Conservation (phyloP, 1,284 basidiomycete genomes). For the Schizophyllum amplum region DNA sequence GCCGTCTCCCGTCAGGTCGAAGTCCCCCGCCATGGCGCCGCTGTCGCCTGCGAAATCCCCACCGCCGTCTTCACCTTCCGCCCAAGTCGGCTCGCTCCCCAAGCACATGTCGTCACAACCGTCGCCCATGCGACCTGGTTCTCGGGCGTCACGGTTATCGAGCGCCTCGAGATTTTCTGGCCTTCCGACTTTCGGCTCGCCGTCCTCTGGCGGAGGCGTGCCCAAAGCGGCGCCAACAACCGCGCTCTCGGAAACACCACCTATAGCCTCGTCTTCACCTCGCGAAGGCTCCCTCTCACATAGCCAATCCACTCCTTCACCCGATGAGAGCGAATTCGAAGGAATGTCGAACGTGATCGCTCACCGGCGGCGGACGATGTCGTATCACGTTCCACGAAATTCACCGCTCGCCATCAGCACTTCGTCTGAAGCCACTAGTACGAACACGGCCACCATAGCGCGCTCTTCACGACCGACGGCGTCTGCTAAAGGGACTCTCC, state of each 20-base stretch:
- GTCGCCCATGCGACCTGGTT: conserved; percentile 57
- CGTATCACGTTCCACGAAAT: conserved; percentile 42
- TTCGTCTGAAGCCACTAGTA: conserved; percentile 16
- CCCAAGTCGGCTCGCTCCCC: conserved; percentile 21
- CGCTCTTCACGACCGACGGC: conserved; percentile 20
- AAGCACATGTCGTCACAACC: conserved; percentile 26
- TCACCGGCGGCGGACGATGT: conserved; percentile 43
- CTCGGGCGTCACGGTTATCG: conserved; percentile 58
- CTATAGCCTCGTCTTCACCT: conserved; percentile 33
- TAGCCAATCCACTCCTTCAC: conserved; percentile 38
- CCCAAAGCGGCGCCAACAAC: conserved; percentile 61
- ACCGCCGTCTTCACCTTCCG: conserved; percentile 17
- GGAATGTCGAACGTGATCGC: conserved; percentile 41
- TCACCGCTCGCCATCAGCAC: conserved; percentile 34
- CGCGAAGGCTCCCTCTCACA: conserved; percentile 17
- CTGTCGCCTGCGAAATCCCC: conserved; percentile 14
- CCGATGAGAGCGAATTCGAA: conserved; percentile 48
- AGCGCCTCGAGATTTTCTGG: conserved; percentile 58
- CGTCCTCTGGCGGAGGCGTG: conserved; percentile 23
- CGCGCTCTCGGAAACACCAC: conserved; percentile 47
- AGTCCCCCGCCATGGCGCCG: no score
- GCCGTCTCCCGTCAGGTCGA: conserved; percentile 19
- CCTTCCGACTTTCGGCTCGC: conserved; percentile 43
- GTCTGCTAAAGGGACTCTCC: conserved; percentile 41
- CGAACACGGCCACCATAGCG: conserved; percentile 19